Percentiles rank a stretch among this genome's conserved stretches.
These are phyloP conservation scores for Sugiyamaella castrensis DNA, from an alignment of 1,139 yeast genomes.

Conservation along the genomic window DNA sequence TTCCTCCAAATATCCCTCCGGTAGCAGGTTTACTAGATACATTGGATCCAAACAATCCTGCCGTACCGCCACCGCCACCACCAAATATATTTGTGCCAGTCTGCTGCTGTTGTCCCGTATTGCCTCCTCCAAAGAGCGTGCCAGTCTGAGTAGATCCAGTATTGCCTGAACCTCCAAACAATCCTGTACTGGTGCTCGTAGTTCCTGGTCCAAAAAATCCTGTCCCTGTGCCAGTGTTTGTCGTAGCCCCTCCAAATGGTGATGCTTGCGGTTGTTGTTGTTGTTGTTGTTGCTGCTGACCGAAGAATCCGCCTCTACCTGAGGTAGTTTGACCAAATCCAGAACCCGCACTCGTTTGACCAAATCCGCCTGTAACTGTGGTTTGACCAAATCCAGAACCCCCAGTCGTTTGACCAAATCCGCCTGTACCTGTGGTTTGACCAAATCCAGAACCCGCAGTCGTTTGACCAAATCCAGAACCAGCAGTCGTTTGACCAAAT, in stretches of 20 bases:
- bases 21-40: constrained; percentile 4
- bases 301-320: no score
- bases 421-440: constrained; percentile 8
- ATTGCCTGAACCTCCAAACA: constrained; percentile 34
- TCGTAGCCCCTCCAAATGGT: constrained; percentile 8
- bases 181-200: constrained; percentile 27
- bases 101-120: constrained; percentile 3
- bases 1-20: not conserved
- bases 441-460: no score
- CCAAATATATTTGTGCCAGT: constrained; percentile 2
- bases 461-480: no score
- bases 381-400: constrained; percentile 6
- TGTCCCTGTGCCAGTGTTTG: not conserved
- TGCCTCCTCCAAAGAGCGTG: constrained; percentile 12
- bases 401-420: constrained; percentile 3
- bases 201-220: constrained; percentile 12
- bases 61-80: not conserved
- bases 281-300: constrained; percentile 1
- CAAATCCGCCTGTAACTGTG: not conserved
- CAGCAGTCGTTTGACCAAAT: constrained; percentile 12
- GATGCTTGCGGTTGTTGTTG: constrained; percentile 1
- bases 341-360: no score
- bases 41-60: constrained; percentile 16
- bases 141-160: constrained; percentile 5
- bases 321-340: constrained; percentile 24